These are phyloP conservation scores for Terfezia boudieri DNA, from an alignment of 495 filamentous ascomycete species.

Conservation along the genomic window DNA sequence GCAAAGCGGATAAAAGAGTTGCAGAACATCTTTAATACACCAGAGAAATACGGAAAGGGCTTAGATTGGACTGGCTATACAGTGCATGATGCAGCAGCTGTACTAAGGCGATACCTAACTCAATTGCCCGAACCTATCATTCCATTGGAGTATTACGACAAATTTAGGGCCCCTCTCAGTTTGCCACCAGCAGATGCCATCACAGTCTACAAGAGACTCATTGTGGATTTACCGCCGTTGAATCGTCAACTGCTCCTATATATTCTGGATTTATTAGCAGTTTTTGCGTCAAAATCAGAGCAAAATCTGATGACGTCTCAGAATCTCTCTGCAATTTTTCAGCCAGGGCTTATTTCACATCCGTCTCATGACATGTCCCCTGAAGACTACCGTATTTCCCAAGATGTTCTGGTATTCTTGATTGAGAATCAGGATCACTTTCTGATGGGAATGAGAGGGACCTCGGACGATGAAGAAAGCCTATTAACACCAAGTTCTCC, in stretches of 20 bases:
- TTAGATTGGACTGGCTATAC: conserved; percentile 95
- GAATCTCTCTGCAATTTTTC: conserved; percentile 95
- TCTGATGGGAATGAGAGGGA: conserved; percentile 20
- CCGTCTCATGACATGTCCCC: conserved; percentile 88
- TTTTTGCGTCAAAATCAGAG: conserved; percentile 94
- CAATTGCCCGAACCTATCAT: conserved; percentile 91
- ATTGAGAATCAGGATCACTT: conserved; percentile 61
- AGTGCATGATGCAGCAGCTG: conserved; percentile 95
- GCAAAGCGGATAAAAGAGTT: conserved; percentile 96
- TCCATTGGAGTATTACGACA: conserved; percentile 77
- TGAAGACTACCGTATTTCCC: conserved; percentile 77
- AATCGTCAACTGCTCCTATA: conserved; percentile 93
- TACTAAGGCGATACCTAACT: conserved; percentile 85
- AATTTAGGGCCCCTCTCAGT: conserved; percentile 66
- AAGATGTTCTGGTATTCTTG: conserved; percentile 91
- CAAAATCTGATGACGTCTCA: conserved; percentile 88
- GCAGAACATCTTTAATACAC: conserved; percentile 75
- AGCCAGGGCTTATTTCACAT: conserved; percentile 86
- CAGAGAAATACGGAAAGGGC: conserved; percentile 90
- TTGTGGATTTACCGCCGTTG: conserved; percentile 75
- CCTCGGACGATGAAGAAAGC: conserved; percentile 4
- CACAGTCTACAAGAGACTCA: conserved; percentile 60
- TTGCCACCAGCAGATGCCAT: conserved; percentile 63
- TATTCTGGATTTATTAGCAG: conserved; percentile 89
- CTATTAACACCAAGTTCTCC: conserved; percentile 29